Evolutionary conservation across 1,139 yeast genomes (phyloP).

Genomic region (Saccharomycopsis hybrid): DNA sequence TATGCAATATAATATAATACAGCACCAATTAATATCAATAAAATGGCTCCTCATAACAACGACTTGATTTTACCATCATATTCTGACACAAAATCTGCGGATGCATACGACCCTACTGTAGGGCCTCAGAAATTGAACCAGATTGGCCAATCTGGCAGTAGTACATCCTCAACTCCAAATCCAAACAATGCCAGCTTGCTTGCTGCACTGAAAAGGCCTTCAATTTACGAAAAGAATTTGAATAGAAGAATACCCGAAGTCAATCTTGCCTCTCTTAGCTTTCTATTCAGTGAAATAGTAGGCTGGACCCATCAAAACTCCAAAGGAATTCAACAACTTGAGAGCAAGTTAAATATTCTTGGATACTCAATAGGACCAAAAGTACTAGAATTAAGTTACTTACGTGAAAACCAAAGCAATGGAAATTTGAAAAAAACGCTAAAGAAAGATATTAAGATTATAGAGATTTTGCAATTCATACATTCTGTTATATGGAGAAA

Average conservation of each 20-base stretch:
- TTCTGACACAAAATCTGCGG: not conserved
- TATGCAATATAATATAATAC: no score
- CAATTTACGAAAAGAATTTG: conserved; percentile 64
- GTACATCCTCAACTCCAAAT: conserved; percentile 6
- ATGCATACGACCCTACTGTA: conserved; percentile 17
- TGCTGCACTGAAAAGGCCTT: conserved; percentile 22
- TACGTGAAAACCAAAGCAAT: conserved; percentile 46
- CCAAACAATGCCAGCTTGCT: conserved; percentile 1
- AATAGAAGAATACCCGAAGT: conserved; percentile 62
- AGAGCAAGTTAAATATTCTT: conserved; percentile 61
- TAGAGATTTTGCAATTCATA: conserved; percentile 78
- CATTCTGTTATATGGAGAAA: conserved; percentile 79
- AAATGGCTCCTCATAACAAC: conserved; percentile 5
- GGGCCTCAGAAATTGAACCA: conserved; percentile 20
- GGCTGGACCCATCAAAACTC: conserved; percentile 59
- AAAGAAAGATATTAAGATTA: conserved; percentile 62
- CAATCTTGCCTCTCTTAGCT: conserved; percentile 59
- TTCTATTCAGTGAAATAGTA: conserved; percentile 66
- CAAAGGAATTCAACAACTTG: conserved; percentile 72
- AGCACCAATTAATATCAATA: not conserved
- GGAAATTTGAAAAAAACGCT: conserved; percentile 35
- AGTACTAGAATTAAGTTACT: conserved; percentile 48
- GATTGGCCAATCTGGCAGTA: not conserved
- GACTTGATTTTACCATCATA: conserved; percentile 13
- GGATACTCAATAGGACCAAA: conserved; percentile 70